phyloP scores from a whole-genome alignment of 1,284 basidiomycete species.

The Mycena citricolor region DNA sequence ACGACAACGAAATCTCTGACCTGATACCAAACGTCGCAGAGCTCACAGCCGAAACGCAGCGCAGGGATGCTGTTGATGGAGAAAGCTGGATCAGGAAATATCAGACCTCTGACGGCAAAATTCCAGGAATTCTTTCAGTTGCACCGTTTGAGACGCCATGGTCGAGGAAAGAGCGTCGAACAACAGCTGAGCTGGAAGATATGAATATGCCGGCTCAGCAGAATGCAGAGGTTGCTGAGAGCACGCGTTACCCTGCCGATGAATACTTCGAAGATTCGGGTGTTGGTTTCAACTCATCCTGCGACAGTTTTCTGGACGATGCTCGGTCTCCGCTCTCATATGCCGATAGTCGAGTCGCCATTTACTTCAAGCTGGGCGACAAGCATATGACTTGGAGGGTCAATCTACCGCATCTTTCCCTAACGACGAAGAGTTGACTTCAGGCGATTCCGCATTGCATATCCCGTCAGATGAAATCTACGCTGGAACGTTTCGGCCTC shows the following conservation, averaged over 20 bases:
- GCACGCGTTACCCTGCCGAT: slow-evolving; percentile 12
- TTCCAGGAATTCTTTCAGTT: too few relatives aligned
- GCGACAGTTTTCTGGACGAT: slow-evolving; percentile 3
- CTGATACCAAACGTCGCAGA: neutral
- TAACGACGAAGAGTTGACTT: too few relatives aligned
- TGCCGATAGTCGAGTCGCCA: too few relatives aligned
- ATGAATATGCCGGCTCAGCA: slow-evolving; percentile 6
- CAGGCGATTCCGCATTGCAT: too few relatives aligned
- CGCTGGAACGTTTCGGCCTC: slow-evolving; percentile 10
- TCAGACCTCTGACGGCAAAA: too few relatives aligned
- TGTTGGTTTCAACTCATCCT: slow-evolving; percentile 17
- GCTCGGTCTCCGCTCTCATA: slow-evolving; percentile 1
- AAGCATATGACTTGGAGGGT: too few relatives aligned
- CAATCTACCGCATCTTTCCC: too few relatives aligned
- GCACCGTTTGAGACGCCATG: too few relatives aligned
- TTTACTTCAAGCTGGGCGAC: too few relatives aligned
- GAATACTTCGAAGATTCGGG: slow-evolving; percentile 30
- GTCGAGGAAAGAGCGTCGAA: slow-evolving; percentile 25
- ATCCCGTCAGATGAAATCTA: slow-evolving; percentile 10
- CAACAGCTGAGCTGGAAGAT: slow-evolving; percentile 16
- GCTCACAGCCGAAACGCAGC: neutral
- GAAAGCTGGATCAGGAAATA: too few relatives aligned
- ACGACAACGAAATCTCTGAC: neutral
- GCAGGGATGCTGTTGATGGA: neutral
- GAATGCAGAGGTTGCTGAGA: slow-evolving; percentile 14